Percentiles rank a stretch among this genome's conserved stretches.
Conservation (phyloP, 768 basidiomycete species). For the Boletus eberwhitei region DNA sequence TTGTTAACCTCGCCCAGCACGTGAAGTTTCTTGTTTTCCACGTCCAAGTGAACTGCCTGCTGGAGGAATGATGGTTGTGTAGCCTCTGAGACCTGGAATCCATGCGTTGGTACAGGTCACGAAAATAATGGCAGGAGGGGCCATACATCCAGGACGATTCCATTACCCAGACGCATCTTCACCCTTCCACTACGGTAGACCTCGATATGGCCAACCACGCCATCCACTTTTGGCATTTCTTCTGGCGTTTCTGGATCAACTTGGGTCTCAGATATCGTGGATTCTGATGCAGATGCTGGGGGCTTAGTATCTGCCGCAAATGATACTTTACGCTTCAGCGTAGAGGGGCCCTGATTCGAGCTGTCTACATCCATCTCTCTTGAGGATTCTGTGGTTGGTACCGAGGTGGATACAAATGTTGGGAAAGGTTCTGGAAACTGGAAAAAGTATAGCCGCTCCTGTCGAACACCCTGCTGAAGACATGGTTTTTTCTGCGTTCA, state of each 20-base stretch:
- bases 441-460: slow-evolving; percentile 80
- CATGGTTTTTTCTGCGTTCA: not conserved
- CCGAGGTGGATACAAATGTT: slow-evolving; percentile 47
- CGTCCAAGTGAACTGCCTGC: slow-evolving; percentile 76
- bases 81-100: slow-evolving; percentile 67
- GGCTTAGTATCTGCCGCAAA: slow-evolving; percentile 63
- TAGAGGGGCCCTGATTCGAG: slow-evolving; percentile 23
- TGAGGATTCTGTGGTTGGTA: slow-evolving; percentile 25
- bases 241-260: slow-evolving; percentile 21
- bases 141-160: slow-evolving; percentile 75
- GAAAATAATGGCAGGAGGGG: not conserved
- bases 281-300: slow-evolving; percentile 32
- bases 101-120: not conserved
- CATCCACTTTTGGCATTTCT: slow-evolving; percentile 52
- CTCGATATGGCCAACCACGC: slow-evolving; percentile 80
- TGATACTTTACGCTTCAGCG: slow-evolving; percentile 47
- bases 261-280: slow-evolving; percentile 19
- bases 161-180: slow-evolving; percentile 81
- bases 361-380: slow-evolving; percentile 36
- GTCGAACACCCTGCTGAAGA: slow-evolving; percentile 46
- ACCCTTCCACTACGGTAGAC: slow-evolving; percentile 82
- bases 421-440: slow-evolving; percentile 90
- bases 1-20: slow-evolving; percentile 92
- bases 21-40: slow-evolving; percentile 51
- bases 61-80: slow-evolving; percentile 87